These are phyloP conservation scores for Exophiala aquamarina DNA, from an alignment of 2,329 filamentous ascomycete species.

Conservation along the genomic window DNA sequence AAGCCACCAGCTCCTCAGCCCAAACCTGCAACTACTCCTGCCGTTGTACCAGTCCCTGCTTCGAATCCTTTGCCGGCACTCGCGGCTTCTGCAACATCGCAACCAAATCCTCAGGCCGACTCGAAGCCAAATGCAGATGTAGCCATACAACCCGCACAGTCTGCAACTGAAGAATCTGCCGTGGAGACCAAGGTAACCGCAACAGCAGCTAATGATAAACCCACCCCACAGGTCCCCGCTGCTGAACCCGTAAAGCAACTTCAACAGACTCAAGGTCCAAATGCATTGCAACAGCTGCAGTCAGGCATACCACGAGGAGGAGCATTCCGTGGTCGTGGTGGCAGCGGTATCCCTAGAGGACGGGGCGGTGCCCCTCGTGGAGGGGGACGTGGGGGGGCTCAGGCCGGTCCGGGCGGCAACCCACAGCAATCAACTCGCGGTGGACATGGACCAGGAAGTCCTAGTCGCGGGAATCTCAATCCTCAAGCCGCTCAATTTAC, in stretches of 20 bases:
- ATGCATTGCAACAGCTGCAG: conserved; percentile 20
- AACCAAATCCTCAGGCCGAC: background rate
- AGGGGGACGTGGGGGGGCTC: conserved; percentile 43
- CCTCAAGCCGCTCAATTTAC: conserved; percentile 55
- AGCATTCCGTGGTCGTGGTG: conserved; percentile 31
- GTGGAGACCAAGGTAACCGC: conserved; percentile 15
- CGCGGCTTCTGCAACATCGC: conserved; percentile 11
- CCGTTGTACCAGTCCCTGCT: conserved; percentile 17
- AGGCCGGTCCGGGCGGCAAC: conserved; percentile 41
- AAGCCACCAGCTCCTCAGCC: conserved; percentile 48
- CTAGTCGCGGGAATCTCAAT: conserved; percentile 45
- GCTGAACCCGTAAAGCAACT: conserved; percentile 16
- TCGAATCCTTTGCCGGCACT: conserved; percentile 6
- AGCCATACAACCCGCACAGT: conserved; percentile 10
- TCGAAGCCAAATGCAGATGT: background rate
- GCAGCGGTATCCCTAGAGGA: conserved; percentile 44
- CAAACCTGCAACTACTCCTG: conserved; percentile 27
- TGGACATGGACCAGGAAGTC: conserved; percentile 19
- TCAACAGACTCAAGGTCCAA: conserved; percentile 20
- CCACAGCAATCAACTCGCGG: conserved; percentile 32
- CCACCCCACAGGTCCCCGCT: conserved; percentile 10
- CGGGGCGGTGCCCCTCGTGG: conserved; percentile 38
- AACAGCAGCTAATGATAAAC: conserved; percentile 19
- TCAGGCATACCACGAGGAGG: conserved; percentile 25
- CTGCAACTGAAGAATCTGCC: conserved; percentile 12